Base-by-base conservation (phyloP, 441 rosid species). In the Gossypium schwendimanii region DNA sequence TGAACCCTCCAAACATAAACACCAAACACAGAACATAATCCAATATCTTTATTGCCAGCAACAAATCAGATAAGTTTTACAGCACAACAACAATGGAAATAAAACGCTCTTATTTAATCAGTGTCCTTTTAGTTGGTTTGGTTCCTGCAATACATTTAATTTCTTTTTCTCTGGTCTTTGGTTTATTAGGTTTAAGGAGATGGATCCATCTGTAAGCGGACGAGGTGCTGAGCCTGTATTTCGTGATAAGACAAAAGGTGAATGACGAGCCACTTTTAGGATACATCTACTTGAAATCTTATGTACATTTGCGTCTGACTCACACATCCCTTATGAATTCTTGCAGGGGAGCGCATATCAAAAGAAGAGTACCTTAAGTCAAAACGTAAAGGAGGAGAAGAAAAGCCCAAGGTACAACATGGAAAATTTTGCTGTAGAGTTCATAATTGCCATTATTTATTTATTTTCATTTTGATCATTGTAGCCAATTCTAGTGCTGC, bases 161-260 rank as follows among this genome's bases (percentile, higher is more conserved):
- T 11, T 57, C 1, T 55, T 20, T 55, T 21, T 3, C 18, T 47
- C 53, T n/a, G 6, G 53, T 20, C 59, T 54, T 6, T 54, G 26
- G 20, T 54, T 44, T 26, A 3, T 60, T 81, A 90, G 98, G 83
- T 87, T 89, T 78, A 78, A 81, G 57, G 83, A 81, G 66, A 86
- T 91, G 96, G 91, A 90, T 81, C 84, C 93, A 69, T 79, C 89
- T 80, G n/a, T 82, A 69, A 93, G 87, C 28, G 95, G 97, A 57
- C 82, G 75, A 74, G 96, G 87, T 76, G 95, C 92, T 21, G 94
- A 86, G 80, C 87, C 92, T 69, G 88, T 91, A 54, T 90, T 75
- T 78, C 98, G 98, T 76, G 94, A 91, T 81, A 93, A 89, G 84
- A 80, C 24, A 50, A 81, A 84, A 86, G 94, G 98, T 88, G 70